Evolutionary conservation across 78 protist species (phyloP), one percentile per base, ranked within the genome.

Genomic region (Guillardia theta): DNA sequence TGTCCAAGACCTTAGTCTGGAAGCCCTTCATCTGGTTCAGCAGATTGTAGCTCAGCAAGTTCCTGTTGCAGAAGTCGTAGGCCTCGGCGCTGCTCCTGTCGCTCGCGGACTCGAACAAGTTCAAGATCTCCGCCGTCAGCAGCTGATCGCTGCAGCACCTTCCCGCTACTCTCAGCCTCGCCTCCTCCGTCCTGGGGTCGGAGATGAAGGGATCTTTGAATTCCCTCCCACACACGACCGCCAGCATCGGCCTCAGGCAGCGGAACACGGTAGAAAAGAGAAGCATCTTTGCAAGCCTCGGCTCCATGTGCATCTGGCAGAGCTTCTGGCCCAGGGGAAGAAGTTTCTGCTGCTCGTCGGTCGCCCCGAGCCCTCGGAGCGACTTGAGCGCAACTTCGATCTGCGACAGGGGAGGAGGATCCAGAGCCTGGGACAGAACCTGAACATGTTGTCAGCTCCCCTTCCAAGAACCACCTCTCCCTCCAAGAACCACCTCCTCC

Each of bases 211-310:
- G 36, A 24, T 70, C 83, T 3, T 43, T 1, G 83, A 36, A 70
- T 43, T 70, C 83, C 41, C 41, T 12, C n/a, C 39, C 78, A 6
- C 43, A 10, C n/a, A 33, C 78, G 8, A 64, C 48, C 12, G 97
- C 96, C 46, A 97, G 93, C 37, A 97, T 94, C 21, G 98, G 98
- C 93, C 97, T 98, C 22, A 98, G 33, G 80, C 98, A 77, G 6
- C 92, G 64, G 64, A 77, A 33, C n/a, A 53, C 22, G 10, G 43
- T 12, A n/a, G 48, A 45, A 48, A 3, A 44, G 10, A 92, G 4
- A 19, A 92, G n/a, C 77, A 92, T 48, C 78, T 92, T 92, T 6
- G 47, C 94, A 6, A 92, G 48, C 33, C 88, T 64, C 76, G 70
- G 80, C 43, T 92, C 94, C 76, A 92, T 33, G 80, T 80, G 94